A percentile compares a stretch with the other conserved stretches of the same genome.
Conservation (phyloP, 495 filamentous ascomycete genomes). For the Penicillium tannophilum region DNA sequence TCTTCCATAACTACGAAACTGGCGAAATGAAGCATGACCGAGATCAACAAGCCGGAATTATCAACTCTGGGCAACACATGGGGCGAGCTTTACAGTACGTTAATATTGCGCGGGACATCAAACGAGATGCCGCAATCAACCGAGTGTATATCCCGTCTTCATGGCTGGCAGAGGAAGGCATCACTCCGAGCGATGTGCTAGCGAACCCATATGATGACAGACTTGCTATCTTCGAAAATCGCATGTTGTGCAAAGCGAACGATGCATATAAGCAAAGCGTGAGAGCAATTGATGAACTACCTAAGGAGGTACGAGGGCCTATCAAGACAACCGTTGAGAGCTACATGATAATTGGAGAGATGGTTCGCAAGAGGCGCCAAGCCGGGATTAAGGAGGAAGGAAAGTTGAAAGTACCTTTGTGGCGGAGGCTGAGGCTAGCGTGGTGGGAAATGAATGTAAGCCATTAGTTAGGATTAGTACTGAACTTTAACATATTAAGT, state of each 20-base stretch:
- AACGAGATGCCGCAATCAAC: conserved; percentile 58
- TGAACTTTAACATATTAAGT: not conserved
- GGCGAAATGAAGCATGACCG: not conserved
- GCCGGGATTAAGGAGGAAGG: conserved; percentile 43
- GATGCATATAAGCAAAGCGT: conserved; percentile 50
- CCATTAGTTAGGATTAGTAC: not conserved
- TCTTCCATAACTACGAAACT: conserved; percentile 50
- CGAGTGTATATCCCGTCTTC: conserved; percentile 63
- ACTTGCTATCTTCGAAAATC: conserved; percentile 49
- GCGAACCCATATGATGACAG: conserved; percentile 38
- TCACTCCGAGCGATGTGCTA: conserved; percentile 56
- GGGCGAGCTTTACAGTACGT: conserved; percentile 69
- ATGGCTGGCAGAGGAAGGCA: conserved; percentile 59
- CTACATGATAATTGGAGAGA: conserved; percentile 69
- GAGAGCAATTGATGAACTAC: conserved; percentile 57
- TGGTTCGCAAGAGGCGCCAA: conserved; percentile 31
- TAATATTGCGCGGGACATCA: conserved; percentile 70
- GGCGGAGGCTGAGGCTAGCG: conserved; percentile 15
- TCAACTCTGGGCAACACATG: conserved; percentile 58
- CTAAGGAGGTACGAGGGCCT: conserved; percentile 55
- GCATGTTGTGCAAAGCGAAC: conserved; percentile 59
- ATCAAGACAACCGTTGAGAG: conserved; percentile 69
- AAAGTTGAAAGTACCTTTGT: conserved; percentile 40
- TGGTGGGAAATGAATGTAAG: conserved; percentile 12
- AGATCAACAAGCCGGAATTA: conserved; percentile 14